A percentile compares a stretch with the other conserved stretches of the same genome.
Evolutionary conservation across 2,329 filamentous ascomycete genomes (phyloP).

Genomic region (Aspergillus sp.): DNA sequence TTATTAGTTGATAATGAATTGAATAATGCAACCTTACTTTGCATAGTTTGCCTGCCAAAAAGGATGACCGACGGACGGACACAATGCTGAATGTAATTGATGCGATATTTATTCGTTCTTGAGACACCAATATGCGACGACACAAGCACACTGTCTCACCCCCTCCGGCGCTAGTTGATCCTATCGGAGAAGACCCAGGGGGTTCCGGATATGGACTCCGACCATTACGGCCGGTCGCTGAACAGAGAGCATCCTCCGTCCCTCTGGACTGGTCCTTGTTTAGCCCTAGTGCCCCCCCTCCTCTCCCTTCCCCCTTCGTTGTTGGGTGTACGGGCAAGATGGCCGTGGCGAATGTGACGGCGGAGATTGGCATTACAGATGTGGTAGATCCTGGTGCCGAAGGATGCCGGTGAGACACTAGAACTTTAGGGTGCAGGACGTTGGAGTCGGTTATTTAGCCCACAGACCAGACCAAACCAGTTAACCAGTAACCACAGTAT

Average conservation of each 20-base stretch:
- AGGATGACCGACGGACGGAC: not conserved
- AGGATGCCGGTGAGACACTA: not conserved
- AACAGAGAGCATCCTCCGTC: not conserved
- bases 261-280: not conserved
- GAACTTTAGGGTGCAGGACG: not conserved
- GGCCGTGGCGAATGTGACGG: not conserved
- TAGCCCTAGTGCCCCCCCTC: too few relatives aligned
- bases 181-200: slow-evolving; percentile 14
- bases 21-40: not conserved
- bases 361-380: not conserved
- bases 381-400: not conserved
- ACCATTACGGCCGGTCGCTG: slow-evolving; percentile 4
- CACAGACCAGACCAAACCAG: too few relatives aligned
- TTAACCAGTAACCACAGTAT: too few relatives aligned
- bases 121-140: not conserved
- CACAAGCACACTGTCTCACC: not conserved
- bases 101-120: not conserved
- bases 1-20: not conserved
- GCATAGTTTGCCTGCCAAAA: not conserved
- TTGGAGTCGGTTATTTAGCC: not conserved
- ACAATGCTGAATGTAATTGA: not conserved
- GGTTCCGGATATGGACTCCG: slow-evolving; percentile 3
- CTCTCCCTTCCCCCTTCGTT: too few relatives aligned
- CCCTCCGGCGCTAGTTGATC: slow-evolving; percentile 11
- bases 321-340: not conserved